These are phyloP conservation scores for Kwoniella pini DNA, from an alignment of 768 basidiomycete genomes.

Conservation along the genomic window DNA sequence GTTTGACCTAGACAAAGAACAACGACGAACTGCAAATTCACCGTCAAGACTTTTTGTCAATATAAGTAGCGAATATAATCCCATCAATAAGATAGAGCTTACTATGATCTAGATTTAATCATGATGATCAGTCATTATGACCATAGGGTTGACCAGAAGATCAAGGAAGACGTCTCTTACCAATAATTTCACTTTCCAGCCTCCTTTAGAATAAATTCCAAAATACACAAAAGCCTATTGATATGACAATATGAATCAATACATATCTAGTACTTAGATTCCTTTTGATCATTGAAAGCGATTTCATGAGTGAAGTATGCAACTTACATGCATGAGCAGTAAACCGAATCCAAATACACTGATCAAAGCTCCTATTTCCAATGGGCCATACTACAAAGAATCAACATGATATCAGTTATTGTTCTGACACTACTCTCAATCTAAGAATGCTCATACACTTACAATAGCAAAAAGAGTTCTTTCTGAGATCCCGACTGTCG, in stretches of 20 bases:
- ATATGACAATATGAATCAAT: neutral
- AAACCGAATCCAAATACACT: conserved; percentile 1
- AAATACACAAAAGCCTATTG: neutral
- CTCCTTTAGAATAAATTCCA: neutral
- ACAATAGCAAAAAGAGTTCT: no score
- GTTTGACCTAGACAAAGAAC: neutral
- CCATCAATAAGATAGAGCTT: no score
- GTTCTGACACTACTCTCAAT: no score
- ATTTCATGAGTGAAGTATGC: no score
- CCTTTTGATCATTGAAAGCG: no score
- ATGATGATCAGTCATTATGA: no score
- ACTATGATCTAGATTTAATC: neutral
- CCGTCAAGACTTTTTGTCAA: neutral
- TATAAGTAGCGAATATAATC: no score
- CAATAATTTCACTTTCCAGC: neutral
- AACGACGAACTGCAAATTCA: neutral
- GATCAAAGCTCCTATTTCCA: neutral
- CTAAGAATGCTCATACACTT: no score
- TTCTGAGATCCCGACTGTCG: no score
- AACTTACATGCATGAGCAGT: neutral
- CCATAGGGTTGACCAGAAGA: no score
- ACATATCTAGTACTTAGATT: no score
- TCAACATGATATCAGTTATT: no score
- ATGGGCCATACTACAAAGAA: neutral
- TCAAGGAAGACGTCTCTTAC: neutral